Evolutionary conservation across 495 filamentous ascomycete species (phyloP), one percentile per base, ranked within the genome.

Genomic region (Annulohypoxylon moriforme): DNA sequence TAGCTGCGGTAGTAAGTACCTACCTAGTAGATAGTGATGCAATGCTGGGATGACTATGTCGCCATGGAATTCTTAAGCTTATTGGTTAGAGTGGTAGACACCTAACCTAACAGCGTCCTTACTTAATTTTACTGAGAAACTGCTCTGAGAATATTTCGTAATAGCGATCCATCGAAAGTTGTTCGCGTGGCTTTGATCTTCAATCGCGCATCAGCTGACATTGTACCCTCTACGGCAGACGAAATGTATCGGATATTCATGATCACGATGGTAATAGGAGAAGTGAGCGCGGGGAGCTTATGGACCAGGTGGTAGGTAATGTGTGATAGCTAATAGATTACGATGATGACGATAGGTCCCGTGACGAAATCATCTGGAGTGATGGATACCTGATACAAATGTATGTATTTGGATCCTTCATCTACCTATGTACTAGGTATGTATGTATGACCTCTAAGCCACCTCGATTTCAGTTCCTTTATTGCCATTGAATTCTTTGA

Each of bases 361-460:
- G 69, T 72, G 69, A 68, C 56, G 69, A 68, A 68, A 68, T 72
- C 69, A 72, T 68, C 24, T 31, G 69, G 46, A 46, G 33, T 59
- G 60, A 47, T 53, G 36, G 46, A 46, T 56, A 42, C 38, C 46
- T 25, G 18, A 18, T 13, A 49, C 20, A 44, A 44, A 20, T 44
- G 16, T 16, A 25, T 63, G 31, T 1, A 40, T 49, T 40, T 14
- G 47, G 49, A 42, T 55, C 6, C 31, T 8, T 27, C 38, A 22
- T 36, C 36, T 22, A 55, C 38, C 47, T 44, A 49, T 42, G 14
- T 42, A 42, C 2, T 14, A 3, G 61, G 55, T 36, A n/a, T n/a
- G n/a, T n/a, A n/a, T n/a, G n/a, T n/a, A 14, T 40, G 5, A 40
- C 36, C 36, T 13, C 13, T 40, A 40, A 40, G 36, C 36, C 36